Evolutionary conservation across 164 flowering plant genomes (phyloP).

Genomic region (Warburgia ugandensis): DNA sequence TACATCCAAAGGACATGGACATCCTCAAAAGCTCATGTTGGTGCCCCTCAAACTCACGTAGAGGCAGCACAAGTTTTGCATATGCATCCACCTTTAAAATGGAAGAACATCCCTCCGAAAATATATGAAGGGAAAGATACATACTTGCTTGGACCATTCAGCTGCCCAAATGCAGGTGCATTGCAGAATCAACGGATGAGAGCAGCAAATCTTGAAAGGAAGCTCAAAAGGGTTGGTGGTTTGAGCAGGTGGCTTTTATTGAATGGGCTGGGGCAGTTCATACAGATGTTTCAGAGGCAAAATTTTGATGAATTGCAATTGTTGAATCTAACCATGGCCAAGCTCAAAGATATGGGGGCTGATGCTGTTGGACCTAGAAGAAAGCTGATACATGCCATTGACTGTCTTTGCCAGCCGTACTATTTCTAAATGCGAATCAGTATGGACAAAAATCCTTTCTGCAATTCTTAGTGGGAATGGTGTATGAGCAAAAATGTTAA

Average conservation of each 20-base stretch:
- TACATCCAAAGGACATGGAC: too few species aligned
- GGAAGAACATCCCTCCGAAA: not conserved
- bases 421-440: too few species aligned
- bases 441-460: too few species aligned
- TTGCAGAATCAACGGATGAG: slow-evolving; percentile 40
- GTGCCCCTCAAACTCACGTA: too few species aligned
- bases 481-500: too few species aligned
- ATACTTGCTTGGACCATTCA: slow-evolving; percentile 2
- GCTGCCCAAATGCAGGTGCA: slow-evolving; percentile 22
- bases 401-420: slow-evolving; percentile 59
- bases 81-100: too few species aligned
- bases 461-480: too few species aligned
- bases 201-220: slow-evolving; percentile 58
- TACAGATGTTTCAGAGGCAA: slow-evolving; percentile 41
- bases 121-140: not conserved
- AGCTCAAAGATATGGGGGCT: slow-evolving; percentile 90
- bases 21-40: too few species aligned
- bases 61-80: too few species aligned
- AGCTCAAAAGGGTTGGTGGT: slow-evolving; percentile 72
- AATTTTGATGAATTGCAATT: slow-evolving; percentile 56
- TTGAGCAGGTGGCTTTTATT: slow-evolving; percentile 72
- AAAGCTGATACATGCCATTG: slow-evolving; percentile 87
- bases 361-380: slow-evolving; percentile 89
- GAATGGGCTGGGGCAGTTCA: slow-evolving; percentile 61
- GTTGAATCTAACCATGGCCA: slow-evolving; percentile 69